A percentile compares a stretch with the other conserved stretches of the same genome.
Evolutionary conservation across 495 filamentous ascomycete species (phyloP).

Genomic region (Daldinia childiae): DNA sequence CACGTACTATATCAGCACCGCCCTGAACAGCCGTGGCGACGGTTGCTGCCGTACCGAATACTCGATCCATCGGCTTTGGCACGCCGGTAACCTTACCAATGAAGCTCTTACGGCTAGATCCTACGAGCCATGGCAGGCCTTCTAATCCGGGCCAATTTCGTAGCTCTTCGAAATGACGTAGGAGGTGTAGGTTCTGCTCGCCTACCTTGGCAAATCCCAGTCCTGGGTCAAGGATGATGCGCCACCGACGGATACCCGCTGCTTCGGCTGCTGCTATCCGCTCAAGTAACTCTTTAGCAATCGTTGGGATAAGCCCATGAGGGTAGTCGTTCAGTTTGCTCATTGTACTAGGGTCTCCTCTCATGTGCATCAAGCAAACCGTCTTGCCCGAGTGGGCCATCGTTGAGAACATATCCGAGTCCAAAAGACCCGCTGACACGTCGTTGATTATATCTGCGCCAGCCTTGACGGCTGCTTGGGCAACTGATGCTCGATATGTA

Average conservation of each 20-base stretch:
- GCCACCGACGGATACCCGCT: conserved; percentile 88
- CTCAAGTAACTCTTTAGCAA: conserved; percentile 72
- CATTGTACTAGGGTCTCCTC: conserved; percentile 89
- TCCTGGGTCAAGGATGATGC: conserved; percentile 93
- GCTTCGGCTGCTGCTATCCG: conserved; percentile 80
- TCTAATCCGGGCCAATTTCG: conserved; percentile 69
- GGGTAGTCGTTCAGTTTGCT: conserved; percentile 73
- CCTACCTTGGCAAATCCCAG: conserved; percentile 91
- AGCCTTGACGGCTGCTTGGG: conserved; percentile 78
- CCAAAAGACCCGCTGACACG: conserved; percentile 82
- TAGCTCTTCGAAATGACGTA: conserved; percentile 72
- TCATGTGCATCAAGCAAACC: conserved; percentile 94
- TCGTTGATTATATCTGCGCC: conserved; percentile 97
- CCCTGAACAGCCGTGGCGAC: conserved; percentile 87
- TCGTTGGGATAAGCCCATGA: conserved; percentile 72
- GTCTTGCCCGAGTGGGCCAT: conserved; percentile 82
- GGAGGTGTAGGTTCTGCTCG: conserved; percentile 80
- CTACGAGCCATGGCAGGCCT: conserved; percentile 88
- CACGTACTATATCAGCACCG: conserved; percentile 94
- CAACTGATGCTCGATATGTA: conserved; percentile 89
- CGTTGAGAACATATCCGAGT: conserved; percentile 82
- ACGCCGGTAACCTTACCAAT: conserved; percentile 86
- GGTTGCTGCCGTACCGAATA: conserved; percentile 88
- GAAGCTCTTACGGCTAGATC: conserved; percentile 89
- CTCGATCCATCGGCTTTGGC: conserved; percentile 62